A percentile compares a stretch with the other conserved stretches of the same genome.
Conservation (phyloP, 495 filamentous ascomycete genomes). For the Penicillium lividum region DNA sequence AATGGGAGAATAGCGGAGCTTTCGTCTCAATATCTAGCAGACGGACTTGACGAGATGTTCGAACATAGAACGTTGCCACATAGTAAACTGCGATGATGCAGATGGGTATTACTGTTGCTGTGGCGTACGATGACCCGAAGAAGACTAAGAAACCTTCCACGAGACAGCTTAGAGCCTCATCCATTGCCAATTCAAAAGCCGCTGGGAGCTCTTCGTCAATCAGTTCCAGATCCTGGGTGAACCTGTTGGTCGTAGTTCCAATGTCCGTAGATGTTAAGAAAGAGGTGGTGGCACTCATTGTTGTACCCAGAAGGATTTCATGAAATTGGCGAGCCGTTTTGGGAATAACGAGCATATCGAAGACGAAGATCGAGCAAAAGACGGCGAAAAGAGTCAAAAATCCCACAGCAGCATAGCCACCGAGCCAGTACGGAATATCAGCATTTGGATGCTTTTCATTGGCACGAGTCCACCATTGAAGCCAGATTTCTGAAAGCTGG, state of each 20-base stretch:
- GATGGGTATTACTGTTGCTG: conserved; percentile 19
- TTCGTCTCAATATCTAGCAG: conserved; percentile 58
- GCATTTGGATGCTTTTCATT: conserved; percentile 29
- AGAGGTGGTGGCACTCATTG: conserved; percentile 27
- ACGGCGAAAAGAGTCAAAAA: conserved; percentile 16
- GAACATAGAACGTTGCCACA: conserved; percentile 32
- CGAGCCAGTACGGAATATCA: conserved; percentile 34
- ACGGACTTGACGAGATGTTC: conserved; percentile 52
- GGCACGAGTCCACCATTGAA: conserved; percentile 33
- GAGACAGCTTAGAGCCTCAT: conserved; percentile 15
- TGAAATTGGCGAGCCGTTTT: conserved; percentile 23
- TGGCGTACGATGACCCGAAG: conserved; percentile 24
- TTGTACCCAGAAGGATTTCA: conserved; percentile 22
- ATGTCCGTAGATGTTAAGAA: conserved; percentile 26
- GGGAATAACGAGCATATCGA: conserved; percentile 23
- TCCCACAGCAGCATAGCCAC: conserved; percentile 21
- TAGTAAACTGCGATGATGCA: conserved; percentile 22
- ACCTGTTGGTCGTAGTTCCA: conserved; percentile 27
- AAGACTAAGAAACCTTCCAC: conserved; percentile 23
- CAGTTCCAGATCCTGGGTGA: conserved; percentile 44
- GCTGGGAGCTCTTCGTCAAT: conserved; percentile 49
- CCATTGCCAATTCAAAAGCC: conserved; percentile 18
- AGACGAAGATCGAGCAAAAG: conserved; percentile 13
- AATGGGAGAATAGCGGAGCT: conserved; percentile 70
- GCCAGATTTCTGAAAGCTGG: conserved; percentile 29